Conservation (phyloP, 2,329 filamentous ascomycete species). For the Monosporascus sp. region DNA sequence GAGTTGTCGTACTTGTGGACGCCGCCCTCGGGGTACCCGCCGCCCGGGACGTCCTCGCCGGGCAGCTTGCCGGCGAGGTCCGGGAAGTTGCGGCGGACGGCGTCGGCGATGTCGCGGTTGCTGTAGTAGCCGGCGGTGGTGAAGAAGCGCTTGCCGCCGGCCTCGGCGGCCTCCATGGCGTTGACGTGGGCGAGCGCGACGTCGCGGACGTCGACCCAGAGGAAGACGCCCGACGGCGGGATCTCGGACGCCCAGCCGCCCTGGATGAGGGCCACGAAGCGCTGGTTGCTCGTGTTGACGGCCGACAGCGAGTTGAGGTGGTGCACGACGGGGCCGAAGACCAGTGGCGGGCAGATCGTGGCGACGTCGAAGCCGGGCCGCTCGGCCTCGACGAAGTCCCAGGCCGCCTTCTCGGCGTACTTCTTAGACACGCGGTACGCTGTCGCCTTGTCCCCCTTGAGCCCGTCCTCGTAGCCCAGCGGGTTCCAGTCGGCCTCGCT, state of each 20-base stretch:
- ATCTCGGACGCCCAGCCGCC: slow-evolving; percentile 44
- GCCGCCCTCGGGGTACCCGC: slow-evolving; percentile 34
- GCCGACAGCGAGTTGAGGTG: slow-evolving; percentile 38
- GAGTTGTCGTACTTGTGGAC: slow-evolving; percentile 54
- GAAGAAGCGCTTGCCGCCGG: slow-evolving; percentile 47
- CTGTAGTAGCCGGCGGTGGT: slow-evolving; percentile 41
- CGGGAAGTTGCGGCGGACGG: slow-evolving; percentile 44
- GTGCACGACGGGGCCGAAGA: slow-evolving; percentile 49
- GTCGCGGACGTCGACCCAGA: slow-evolving; percentile 55
- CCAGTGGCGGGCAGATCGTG: slow-evolving; percentile 51
- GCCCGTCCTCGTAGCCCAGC: slow-evolving; percentile 38
- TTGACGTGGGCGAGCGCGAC: slow-evolving; percentile 48
- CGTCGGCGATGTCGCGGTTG: slow-evolving; percentile 39
- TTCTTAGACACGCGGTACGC: slow-evolving; percentile 53
- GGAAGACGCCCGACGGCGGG: slow-evolving; percentile 35
- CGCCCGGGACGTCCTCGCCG: slow-evolving; percentile 36
- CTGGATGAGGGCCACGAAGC: slow-evolving; percentile 44
- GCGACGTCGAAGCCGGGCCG: slow-evolving; percentile 45
- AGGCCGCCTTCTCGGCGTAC: slow-evolving; percentile 47
- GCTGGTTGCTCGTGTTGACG: slow-evolving; percentile 50
- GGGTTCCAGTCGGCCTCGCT: slow-evolving; percentile 51
- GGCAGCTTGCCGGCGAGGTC: slow-evolving; percentile 45
- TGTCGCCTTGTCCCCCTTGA: slow-evolving; percentile 32
- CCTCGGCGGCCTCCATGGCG: slow-evolving; percentile 43
- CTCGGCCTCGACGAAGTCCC: slow-evolving; percentile 43